Evolutionary conservation across 768 basidiomycete genomes (phyloP), one percentile per base, ranked within the genome.

Genomic region (Terana coerulea): DNA sequence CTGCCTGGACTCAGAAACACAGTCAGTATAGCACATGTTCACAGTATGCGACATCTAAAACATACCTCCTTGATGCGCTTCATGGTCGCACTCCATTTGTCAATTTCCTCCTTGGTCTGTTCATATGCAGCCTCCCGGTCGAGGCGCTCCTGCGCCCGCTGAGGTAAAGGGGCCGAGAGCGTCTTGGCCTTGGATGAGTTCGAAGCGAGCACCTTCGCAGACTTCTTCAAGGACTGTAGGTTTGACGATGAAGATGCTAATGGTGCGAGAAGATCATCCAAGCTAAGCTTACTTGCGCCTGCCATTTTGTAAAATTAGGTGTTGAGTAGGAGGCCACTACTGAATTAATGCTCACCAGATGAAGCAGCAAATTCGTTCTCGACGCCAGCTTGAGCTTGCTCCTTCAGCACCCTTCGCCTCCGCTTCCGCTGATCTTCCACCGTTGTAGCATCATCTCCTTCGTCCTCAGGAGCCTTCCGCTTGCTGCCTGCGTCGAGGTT

Each of bases 91-190:
- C 81, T 81, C 97, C 95, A 98, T 72, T 95, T 97, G 56, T 89
- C 83, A 2, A 95, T 87, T 66, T 98, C 95, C 55, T 81, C 78
- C 64, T 91, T 92, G 3, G 95, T 98, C 68, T 89, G 80, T 61
- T 94, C 93, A 64, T 95, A 97, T 0, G 95, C 95, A 7, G 94
- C 95, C 64, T 93, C 85, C 43, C 95, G 84, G 59, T 97, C 92
- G 0, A 98, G 72, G 37, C 89, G 85, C 54, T 97, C 94, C 65
- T 97, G 91, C 0, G 86, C 80, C 28, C 93, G 80, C 19, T 86
- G 84, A 8, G 92, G 92, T 0, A 99, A 72, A 0, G 95, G 95
- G 0, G 91, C 91, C 3, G 91, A 71, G 5, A 95, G 75, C 0
- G 86, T 74, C 54, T 78, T 76, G 21, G 70, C 74, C 61, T 85